phyloP scores from a whole-genome alignment of 139 green algal genomes.

The Volvox africanus region DNA sequence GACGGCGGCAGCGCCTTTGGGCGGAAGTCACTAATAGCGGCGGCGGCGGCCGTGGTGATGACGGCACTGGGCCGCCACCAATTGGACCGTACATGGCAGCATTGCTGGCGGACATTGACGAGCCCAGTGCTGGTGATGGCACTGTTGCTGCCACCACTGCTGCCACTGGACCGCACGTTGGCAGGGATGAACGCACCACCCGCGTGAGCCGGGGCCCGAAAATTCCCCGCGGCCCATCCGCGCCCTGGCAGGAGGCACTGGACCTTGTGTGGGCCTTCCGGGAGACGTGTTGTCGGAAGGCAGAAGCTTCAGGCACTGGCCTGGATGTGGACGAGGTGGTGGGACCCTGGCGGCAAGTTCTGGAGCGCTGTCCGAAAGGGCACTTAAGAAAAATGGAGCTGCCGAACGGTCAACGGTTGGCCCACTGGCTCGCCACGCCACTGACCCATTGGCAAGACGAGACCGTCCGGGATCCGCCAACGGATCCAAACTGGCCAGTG shows the following conservation, averaged over 20 bases:
- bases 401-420: slow-evolving; percentile 20
- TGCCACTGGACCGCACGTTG: neutral
- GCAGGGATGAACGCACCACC: neutral
- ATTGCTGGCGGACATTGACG: too few species aligned
- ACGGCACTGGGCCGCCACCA: too few species aligned
- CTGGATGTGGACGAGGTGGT: neutral
- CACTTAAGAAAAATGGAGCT: neutral
- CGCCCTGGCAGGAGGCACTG: neutral
- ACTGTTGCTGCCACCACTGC: neutral
- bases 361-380: neutral
- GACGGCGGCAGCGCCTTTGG: neutral
- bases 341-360: neutral
- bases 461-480: neutral
- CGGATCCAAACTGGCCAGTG: neutral
- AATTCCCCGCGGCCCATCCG: neutral
- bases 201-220: neutral
- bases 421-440: slow-evolving; percentile 38
- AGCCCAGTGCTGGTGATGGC: neutral
- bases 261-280: neutral
- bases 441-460: neutral
- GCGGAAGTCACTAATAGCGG: neutral
- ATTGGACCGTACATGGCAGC: too few species aligned
- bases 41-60: neutral
- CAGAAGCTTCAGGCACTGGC: too few species aligned
- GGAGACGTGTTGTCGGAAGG: neutral